Conservation (phyloP, 2,329 filamentous ascomycete species). For the Allantophomopsis cytisporea region DNA sequence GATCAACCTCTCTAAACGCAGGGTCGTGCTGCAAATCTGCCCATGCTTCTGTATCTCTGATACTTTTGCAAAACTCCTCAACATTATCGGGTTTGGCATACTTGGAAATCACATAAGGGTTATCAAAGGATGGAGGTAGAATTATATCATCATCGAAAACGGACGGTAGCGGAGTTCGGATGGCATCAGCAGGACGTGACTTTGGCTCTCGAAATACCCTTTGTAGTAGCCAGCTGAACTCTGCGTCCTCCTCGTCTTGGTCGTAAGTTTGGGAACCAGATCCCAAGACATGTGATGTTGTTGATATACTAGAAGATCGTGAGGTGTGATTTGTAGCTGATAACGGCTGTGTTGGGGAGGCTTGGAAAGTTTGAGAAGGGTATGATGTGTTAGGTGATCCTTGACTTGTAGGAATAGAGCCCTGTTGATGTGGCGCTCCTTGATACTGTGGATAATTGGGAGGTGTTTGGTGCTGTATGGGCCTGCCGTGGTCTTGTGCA, state of each 20-base stretch:
- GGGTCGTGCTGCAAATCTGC: constrained; percentile 26
- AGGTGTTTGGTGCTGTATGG: no score
- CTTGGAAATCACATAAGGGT: constrained; percentile 27
- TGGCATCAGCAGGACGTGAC: constrained; percentile 27
- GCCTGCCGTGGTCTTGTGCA: no score
- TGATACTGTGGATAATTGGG: no score
- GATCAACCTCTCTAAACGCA: constrained; percentile 20
- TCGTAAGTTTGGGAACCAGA: neutral
- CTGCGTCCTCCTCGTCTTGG: constrained; percentile 14
- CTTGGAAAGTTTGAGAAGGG: neutral
- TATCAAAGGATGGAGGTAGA: constrained; percentile 28
- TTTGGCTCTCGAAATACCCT: constrained; percentile 23
- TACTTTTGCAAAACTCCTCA: constrained; percentile 26
- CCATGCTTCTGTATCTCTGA: constrained; percentile 28
- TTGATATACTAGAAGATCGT: constrained; percentile 6
- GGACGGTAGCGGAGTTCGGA: constrained; percentile 28
- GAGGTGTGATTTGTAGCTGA: constrained; percentile 2
- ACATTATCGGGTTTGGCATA: constrained; percentile 28
- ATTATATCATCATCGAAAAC: constrained; percentile 30
- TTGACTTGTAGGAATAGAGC: no score
- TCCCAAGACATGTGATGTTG: constrained; percentile 1
- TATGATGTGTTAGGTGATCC: neutral
- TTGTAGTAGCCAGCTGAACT: constrained; percentile 25
- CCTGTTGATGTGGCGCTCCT: no score
- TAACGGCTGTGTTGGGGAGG: neutral